Evolutionary conservation across 805 yeast genomes (phyloP), one percentile per base, ranked within the genome.

Genomic region (Myxozyma neotropica): DNA sequence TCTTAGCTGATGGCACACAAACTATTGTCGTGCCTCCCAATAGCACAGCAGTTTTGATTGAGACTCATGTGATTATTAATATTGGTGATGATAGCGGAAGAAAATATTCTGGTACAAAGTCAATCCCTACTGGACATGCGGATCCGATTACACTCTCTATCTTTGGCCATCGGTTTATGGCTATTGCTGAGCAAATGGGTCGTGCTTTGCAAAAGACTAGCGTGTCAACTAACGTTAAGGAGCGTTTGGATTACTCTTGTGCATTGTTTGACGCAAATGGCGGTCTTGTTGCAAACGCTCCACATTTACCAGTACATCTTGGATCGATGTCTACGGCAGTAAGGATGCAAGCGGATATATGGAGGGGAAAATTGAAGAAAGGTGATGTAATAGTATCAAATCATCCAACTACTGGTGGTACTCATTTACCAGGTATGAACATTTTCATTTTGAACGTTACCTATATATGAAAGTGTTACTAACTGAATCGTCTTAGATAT

Each of bases 131-230:
- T 3, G 60, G 38, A n/a, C 55, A 67, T 24, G 74, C 86, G 39
- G 92, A 89, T 66, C 94, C 94, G 0, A 82, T 89, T 35, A 75
- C 84, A 64, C 72, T 89, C 40, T 87, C 95, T 0, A 86, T 89
- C 24, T 89, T 89, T 73, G 86, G 89, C 35, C 91, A 88, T 72
- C 77, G 95, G 61, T 89, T 89, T 72, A 88, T 89, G 93, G 90
- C 89, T 63, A 88, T 89, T 71, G 96, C 96, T 7, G 95, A 89
- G 67, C 93, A 87, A 70, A 89, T 89, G 96, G 93, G 95, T 39
- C 81, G 81, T 38, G 86, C 92, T 4, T 76, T 89, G 56, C 87
- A 88, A 65, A 86, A 87, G 73, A 89, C 94, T 0, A 80, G 93
- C 1, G 90, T 89, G 8, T 84, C 90, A 4, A 87, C 92, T 1